These are phyloP conservation scores for Eutypella sp. DNA, from an alignment of 2,329 filamentous ascomycete genomes.

Conservation along the genomic window DNA sequence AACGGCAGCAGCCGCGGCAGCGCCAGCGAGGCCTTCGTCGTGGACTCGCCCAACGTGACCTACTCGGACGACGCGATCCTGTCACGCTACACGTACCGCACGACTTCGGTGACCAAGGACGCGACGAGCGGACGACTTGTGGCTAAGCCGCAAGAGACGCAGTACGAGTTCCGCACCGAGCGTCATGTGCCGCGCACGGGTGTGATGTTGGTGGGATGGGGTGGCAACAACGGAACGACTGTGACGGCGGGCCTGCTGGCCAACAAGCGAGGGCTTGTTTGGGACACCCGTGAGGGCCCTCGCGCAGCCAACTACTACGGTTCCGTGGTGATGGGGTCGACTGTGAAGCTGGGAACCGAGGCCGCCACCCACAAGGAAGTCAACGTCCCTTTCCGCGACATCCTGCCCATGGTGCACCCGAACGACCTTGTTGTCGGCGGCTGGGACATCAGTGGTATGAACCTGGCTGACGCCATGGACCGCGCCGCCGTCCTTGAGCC, in stretches of 20 bases:
- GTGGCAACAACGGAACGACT: slow-evolving; percentile 97
- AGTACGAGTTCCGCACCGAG: slow-evolving; percentile 97
- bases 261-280: slow-evolving; percentile 79
- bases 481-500: slow-evolving; percentile 92
- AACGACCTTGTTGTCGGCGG: slow-evolving; percentile 93
- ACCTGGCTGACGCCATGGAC: slow-evolving; percentile 89
- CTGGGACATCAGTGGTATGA: slow-evolving; percentile 94
- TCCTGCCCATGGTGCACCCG: slow-evolving; percentile 95
- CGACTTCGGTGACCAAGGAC: slow-evolving; percentile 72
- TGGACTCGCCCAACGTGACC: slow-evolving; percentile 85
- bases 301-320: slow-evolving; percentile 95
- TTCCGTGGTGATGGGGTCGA: slow-evolving; percentile 94
- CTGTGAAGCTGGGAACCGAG: slow-evolving; percentile 91
- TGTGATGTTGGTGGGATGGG: slow-evolving; percentile 96
- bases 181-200: slow-evolving; percentile 89
- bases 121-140: slow-evolving; percentile 66
- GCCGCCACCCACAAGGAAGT: slow-evolving; percentile 79
- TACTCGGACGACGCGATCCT: slow-evolving; percentile 87
- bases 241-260: slow-evolving; percentile 96
- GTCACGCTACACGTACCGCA: slow-evolving; percentile 95
- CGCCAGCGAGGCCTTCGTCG: slow-evolving; percentile 71
- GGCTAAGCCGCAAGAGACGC: slow-evolving; percentile 79
- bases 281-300: slow-evolving; percentile 89
- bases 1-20: slow-evolving; percentile 33
- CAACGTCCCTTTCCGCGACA: slow-evolving; percentile 91